Evolutionary conservation across 2,329 filamentous ascomycete species (phyloP).

Genomic region (Incumbomyces lentus): DNA sequence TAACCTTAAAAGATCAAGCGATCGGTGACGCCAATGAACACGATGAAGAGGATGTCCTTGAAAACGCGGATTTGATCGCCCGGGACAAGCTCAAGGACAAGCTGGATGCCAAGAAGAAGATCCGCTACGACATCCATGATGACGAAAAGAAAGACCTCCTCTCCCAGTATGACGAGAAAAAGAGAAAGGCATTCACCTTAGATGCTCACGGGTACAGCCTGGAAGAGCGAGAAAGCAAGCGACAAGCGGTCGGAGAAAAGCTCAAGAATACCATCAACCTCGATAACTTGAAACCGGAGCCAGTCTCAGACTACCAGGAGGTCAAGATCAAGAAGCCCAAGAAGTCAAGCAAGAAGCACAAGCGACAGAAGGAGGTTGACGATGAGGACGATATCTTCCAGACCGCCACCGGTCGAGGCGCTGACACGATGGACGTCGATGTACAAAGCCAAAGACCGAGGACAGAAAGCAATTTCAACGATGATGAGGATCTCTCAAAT

Average conservation of each 20-base stretch:
- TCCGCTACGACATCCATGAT: constrained; percentile 80
- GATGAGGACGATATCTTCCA: constrained; percentile 44
- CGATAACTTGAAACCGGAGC: constrained; percentile 58
- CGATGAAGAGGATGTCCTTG: constrained; percentile 62
- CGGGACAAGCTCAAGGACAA: constrained; percentile 47
- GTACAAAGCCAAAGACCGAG: constrained; percentile 46
- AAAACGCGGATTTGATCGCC: constrained; percentile 33
- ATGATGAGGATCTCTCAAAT: constrained; percentile 87
- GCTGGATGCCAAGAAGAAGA: constrained; percentile 85
- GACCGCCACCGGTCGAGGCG: constrained; percentile 26
- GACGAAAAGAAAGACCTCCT: constrained; percentile 62
- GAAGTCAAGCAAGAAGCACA: constrained; percentile 69
- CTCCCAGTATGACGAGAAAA: constrained; percentile 92
- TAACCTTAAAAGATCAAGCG: constrained; percentile 88
- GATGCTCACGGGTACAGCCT: constrained; percentile 64
- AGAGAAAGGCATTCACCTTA: constrained; percentile 76
- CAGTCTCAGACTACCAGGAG: constrained; percentile 79
- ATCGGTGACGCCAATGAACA: constrained; percentile 61
- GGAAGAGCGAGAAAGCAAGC: constrained; percentile 51
- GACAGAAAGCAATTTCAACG: constrained; percentile 59
- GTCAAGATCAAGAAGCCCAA: constrained; percentile 93
- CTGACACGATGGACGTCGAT: constrained; percentile 67
- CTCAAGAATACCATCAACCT: constrained; percentile 64
- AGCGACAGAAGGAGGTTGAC: constrained; percentile 57
- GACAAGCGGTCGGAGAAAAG: constrained; percentile 45